A percentile compares a stretch with the other conserved stretches of the same genome.
Conservation (phyloP, 2,329 filamentous ascomycete genomes). For the Rhexocercosporidium sp. region DNA sequence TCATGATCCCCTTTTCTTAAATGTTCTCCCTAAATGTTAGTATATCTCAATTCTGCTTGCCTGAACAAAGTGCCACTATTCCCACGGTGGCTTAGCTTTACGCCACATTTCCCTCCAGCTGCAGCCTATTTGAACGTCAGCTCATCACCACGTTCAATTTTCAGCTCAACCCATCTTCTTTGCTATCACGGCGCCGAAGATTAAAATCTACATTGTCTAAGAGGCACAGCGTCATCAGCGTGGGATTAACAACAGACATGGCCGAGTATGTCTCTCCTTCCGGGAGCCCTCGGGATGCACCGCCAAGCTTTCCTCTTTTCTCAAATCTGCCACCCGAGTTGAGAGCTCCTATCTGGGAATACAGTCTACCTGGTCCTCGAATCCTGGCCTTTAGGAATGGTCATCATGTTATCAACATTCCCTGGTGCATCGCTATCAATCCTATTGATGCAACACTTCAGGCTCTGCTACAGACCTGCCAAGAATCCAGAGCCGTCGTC, state of each 20-base stretch:
- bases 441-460: not conserved
- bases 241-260: not conserved
- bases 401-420: not conserved
- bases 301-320: not conserved
- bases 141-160: not conserved
- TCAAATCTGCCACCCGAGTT: not conserved
- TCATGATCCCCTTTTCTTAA: too few relatives aligned
- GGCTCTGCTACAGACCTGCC: not conserved
- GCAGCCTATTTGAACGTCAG: not conserved
- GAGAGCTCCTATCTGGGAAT: not conserved
- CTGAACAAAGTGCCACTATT: not conserved
- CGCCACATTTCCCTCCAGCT: not conserved
- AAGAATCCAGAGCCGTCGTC: not conserved
- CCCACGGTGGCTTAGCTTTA: not conserved
- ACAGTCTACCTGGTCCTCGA: not conserved
- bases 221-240: too few relatives aligned
- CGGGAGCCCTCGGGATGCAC: not conserved
- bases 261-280: not conserved
- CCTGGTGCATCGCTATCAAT: not conserved
- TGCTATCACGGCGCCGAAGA: not conserved
- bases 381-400: not conserved
- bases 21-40: too few relatives aligned
- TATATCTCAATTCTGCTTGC: too few relatives aligned
- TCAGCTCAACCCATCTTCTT: not conserved
- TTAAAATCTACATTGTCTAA: too few relatives aligned